phyloP scores from a whole-genome alignment of 2,329 filamentous ascomycete genomes.

The Fusarium acutatum region DNA sequence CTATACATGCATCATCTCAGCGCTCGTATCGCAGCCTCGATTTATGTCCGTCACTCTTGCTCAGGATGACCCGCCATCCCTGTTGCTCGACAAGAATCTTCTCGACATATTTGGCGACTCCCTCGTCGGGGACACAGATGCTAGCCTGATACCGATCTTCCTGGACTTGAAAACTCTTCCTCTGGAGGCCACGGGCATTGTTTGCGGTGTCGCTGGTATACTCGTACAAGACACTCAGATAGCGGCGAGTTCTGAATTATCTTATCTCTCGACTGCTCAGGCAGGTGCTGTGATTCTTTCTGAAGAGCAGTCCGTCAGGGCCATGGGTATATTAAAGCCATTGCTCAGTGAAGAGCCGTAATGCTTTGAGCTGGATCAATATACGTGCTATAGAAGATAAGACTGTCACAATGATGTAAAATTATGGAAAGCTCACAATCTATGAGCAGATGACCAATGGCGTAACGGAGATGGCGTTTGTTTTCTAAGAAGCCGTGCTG shows the following conservation, averaged over 20 bases:
- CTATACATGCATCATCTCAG: constrained; percentile 69
- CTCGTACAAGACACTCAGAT: constrained; percentile 76
- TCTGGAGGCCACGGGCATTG: constrained; percentile 90
- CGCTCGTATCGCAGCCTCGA: constrained; percentile 67
- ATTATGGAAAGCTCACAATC: constrained; percentile 12
- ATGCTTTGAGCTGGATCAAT: not conserved
- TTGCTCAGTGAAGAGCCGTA: constrained; percentile 52
- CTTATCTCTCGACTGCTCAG: constrained; percentile 87
- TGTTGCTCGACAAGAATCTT: constrained; percentile 75
- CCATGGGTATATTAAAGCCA: constrained; percentile 73
- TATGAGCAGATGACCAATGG: constrained; percentile 6
- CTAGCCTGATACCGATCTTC: constrained; percentile 83
- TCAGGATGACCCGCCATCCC: constrained; percentile 75
- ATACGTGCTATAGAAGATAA: not conserved
- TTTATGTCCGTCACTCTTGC: constrained; percentile 81
- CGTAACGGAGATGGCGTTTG: constrained; percentile 27
- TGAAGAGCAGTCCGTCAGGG: constrained; percentile 76
- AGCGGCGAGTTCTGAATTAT: constrained; percentile 75
- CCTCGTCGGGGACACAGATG: constrained; percentile 77
- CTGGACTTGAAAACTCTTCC: constrained; percentile 84
- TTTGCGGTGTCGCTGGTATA: constrained; percentile 89
- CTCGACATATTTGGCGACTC: constrained; percentile 74
- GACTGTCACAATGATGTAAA: constrained; percentile 13
- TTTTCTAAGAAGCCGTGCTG: constrained; percentile 9
- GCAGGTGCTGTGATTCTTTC: constrained; percentile 90